Evolutionary conservation across 2,329 filamentous ascomycete genomes (phyloP).

Genomic region (Grosmannia penicillata): DNA sequence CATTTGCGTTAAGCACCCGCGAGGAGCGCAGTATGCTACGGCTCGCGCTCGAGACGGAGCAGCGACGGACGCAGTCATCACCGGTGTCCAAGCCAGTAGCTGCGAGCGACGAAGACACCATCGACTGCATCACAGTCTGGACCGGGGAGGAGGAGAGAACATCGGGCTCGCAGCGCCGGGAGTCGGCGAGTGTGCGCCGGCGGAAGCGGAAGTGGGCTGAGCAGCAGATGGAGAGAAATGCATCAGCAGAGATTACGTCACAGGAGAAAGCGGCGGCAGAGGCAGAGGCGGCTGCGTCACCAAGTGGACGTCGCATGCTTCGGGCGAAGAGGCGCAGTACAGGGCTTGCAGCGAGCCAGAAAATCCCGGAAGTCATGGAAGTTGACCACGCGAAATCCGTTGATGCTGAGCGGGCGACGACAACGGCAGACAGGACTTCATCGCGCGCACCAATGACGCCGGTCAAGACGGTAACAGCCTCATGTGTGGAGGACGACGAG

Average conservation of each 20-base stretch:
- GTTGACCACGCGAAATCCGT: too few species aligned
- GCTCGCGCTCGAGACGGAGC: slow-evolving; percentile 35
- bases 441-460: not conserved
- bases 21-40: slow-evolving; percentile 33
- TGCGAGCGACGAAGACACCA: not conserved
- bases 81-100: slow-evolving; percentile 6
- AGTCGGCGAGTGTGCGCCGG: not conserved
- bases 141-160: slow-evolving; percentile 6
- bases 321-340: too few species aligned
- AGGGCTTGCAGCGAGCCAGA: too few species aligned
- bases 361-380: too few species aligned
- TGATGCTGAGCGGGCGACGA: too few species aligned
- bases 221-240: slow-evolving; percentile 3
- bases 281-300: too few species aligned
- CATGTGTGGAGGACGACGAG: slow-evolving; percentile 12
- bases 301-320: too few species aligned
- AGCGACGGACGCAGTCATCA: slow-evolving; percentile 7
- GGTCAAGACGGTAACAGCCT: not conserved
- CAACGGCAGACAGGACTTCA: too few species aligned
- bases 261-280: not conserved
- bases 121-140: slow-evolving; percentile 20
- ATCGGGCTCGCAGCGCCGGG: slow-evolving; percentile 5
- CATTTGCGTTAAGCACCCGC: slow-evolving; percentile 26
- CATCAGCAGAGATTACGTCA: not conserved
- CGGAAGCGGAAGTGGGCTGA: slow-evolving; percentile 6